These are phyloP conservation scores for Plantago ovata DNA, from an alignment of 257 asterid species.

Conservation along the genomic window DNA sequence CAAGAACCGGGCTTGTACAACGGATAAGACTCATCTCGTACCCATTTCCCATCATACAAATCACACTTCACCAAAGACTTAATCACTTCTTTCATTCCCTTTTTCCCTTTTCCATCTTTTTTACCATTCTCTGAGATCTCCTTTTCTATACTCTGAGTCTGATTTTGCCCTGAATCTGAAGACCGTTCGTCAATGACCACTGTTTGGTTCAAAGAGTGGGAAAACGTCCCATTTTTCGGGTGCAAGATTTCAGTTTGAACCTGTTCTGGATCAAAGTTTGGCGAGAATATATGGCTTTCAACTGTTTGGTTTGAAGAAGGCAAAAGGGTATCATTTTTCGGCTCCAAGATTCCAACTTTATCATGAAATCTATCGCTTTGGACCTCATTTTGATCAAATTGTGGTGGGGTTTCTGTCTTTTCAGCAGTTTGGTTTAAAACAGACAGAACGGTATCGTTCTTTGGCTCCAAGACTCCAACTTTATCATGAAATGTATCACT, in stretches of 20 bases:
- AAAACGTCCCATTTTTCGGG: no score
- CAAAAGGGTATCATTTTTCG: not conserved
- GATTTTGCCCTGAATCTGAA: not conserved
- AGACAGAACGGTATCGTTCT: slow-evolving; percentile 18
- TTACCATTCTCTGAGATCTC: not conserved
- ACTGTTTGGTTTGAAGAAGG: slow-evolving; percentile 21
- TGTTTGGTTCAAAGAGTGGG: slow-evolving; percentile 22
- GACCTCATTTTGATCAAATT: slow-evolving; percentile 23
- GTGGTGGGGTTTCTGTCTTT: slow-evolving; percentile 9
- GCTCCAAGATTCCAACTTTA: slow-evolving; percentile 26
- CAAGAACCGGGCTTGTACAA: slow-evolving; percentile 89
- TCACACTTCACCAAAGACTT: slow-evolving; percentile 54
- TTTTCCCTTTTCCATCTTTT: slow-evolving; percentile 17
- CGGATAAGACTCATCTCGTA: slow-evolving; percentile 74
- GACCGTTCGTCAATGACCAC: slow-evolving; percentile 18
- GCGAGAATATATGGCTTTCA: no score
- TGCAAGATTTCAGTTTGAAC: no score
- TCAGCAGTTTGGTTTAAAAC: slow-evolving; percentile 18
- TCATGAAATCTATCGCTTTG: not conserved
- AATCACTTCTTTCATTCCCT: slow-evolving; percentile 42
- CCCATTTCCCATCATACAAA: slow-evolving; percentile 89
- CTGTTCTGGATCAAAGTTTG: no score
- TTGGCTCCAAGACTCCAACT: slow-evolving; percentile 26
- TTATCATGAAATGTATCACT: not conserved
- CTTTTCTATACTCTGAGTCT: no score